Base-by-base conservation (phyloP, 805 yeast genomes). In the Yamadazyma nakazawae region DNA sequence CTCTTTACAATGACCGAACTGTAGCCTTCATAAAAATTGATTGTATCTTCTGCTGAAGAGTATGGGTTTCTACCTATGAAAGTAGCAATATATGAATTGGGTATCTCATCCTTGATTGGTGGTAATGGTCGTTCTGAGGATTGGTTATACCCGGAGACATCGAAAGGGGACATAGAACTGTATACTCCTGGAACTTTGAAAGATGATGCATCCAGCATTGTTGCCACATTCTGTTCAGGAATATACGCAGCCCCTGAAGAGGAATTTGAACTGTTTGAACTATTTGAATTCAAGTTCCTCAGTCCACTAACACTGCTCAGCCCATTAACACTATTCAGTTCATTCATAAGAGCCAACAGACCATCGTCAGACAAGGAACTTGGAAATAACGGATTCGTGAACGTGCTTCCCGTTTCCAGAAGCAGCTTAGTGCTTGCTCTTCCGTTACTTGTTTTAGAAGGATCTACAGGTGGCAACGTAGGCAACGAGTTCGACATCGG, bases 11-110 rank as follows among this genome's bases (percentile, higher is more conserved):
- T 64, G 2, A 67, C 47, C 0, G 74, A 56, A 26, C 67, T 54
- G 45, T 66, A 71, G 10, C 62, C 61, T 34, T 63, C 64, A 51
- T 59, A 72, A 50, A 72, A 67, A 42, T 65, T 67, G 43, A 70
- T 67, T 1, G 57, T 54, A 38, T 69, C 74, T 3, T 58, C 50
- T 14, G 56, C 58, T 38, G 57, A 53, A 16, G 46, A 47, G 45
- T 54, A 61, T 1, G 66, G 66, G 35, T 64, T 63, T 14, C 55
- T 54, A 31, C 70, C 64, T 5, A 17, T 30, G 16, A 28, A 10
- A 21, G 6, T 21, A 5, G 6, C 24, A 21, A 21, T 7, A 5
- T 4, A 21, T 4, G 24, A 7, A 21, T 7, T 21, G 24, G 24
- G 24, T 4, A 5, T 21, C 7, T 21, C 7, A 7, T 7, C 24